These are phyloP conservation scores for Sherardia arvensis DNA, from an alignment of 257 asterid genomes.

Conservation along the genomic window DNA sequence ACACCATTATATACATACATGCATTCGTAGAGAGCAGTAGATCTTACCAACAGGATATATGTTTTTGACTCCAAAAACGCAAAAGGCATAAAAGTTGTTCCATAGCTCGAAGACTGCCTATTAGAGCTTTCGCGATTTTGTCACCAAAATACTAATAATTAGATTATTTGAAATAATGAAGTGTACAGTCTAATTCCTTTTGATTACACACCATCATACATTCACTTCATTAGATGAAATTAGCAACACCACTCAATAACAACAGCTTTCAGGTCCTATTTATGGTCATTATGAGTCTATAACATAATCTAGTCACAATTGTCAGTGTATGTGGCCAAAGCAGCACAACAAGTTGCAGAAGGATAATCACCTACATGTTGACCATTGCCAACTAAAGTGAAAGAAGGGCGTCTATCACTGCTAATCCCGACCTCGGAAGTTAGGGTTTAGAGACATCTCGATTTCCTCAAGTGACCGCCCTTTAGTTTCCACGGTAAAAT, in stretches of 20 bases:
- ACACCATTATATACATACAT: too few relatives aligned
- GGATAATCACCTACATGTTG: not conserved
- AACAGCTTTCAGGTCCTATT: not conserved
- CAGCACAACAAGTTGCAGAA: not conserved
- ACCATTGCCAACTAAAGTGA: not conserved
- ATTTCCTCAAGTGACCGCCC: constrained; percentile 88
- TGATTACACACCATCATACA: not conserved
- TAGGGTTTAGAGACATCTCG: constrained; percentile 48
- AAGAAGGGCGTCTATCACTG: not conserved
- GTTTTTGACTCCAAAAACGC: not conserved
- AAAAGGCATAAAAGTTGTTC: not conserved
- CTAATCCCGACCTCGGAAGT: constrained; percentile 17
- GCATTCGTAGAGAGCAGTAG: too few relatives aligned
- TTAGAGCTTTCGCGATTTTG: too few relatives aligned
- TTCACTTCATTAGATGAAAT: not conserved
- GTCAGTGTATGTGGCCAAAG: not conserved
- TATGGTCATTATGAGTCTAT: not conserved
- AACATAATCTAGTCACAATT: not conserved
- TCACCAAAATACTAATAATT: not conserved
- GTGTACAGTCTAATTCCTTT: not conserved
- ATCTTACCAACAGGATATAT: not conserved
- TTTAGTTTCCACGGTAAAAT: constrained; percentile 58
- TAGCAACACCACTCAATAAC: not conserved
- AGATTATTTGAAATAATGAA: not conserved
- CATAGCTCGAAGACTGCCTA: too few relatives aligned